Conservation (phyloP, 768 basidiomycete genomes). For the Lactifluus pinguis region DNA sequence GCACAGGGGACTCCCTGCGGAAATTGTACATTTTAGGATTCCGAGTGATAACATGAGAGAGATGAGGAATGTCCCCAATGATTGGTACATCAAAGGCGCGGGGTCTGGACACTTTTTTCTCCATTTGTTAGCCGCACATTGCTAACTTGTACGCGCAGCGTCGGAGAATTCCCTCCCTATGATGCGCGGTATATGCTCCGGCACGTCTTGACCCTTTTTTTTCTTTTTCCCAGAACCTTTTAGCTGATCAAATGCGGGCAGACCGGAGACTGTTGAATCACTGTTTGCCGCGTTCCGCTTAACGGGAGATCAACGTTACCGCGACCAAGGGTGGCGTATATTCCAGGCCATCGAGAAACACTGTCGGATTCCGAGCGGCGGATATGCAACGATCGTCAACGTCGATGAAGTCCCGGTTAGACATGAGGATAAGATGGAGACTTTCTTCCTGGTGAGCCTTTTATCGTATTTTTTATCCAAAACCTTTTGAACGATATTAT, state of each 20-base stretch:
- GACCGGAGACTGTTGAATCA: constrained; percentile 92
- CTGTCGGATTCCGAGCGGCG: constrained; percentile 67
- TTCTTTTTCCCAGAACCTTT: neutral
- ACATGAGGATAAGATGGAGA: constrained; percentile 90
- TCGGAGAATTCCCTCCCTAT: constrained; percentile 35
- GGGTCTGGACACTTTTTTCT: constrained; percentile 34
- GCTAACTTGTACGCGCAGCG: constrained; percentile 13
- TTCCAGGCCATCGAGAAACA: constrained; percentile 85
- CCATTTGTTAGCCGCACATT: neutral
- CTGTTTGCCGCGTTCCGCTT: constrained; percentile 88
- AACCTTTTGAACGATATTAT: neutral
- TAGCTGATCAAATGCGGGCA: constrained; percentile 21
- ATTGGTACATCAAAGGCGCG: constrained; percentile 92
- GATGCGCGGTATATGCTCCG: constrained; percentile 93
- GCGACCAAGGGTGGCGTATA: constrained; percentile 79
- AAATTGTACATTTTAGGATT: constrained; percentile 81
- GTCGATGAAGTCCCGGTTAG: constrained; percentile 67
- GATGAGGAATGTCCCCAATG: constrained; percentile 37
- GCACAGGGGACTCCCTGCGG: constrained; percentile 71
- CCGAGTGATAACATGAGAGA: constrained; percentile 45
- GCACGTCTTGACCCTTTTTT: constrained; percentile 26
- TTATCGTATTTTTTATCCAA: too few species aligned
- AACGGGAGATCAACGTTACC: constrained; percentile 75
- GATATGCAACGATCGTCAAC: constrained; percentile 76
- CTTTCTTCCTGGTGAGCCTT: constrained; percentile 71